These are phyloP conservation scores for Hippophae gyantsensis DNA, from an alignment of 306 rosid species.

Conservation along the genomic window DNA sequence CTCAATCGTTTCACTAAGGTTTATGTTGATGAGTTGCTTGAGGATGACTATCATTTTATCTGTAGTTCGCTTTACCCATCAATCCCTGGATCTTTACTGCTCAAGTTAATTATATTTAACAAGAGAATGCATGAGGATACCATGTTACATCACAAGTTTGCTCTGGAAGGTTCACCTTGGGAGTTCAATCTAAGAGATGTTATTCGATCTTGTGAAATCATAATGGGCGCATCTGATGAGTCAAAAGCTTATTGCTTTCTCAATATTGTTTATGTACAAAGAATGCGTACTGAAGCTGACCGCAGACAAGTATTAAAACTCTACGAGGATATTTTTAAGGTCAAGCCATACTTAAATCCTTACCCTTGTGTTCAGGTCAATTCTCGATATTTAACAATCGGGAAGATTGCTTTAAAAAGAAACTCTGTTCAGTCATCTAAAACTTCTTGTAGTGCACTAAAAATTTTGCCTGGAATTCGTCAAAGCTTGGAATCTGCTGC, in stretches of 20 bases:
- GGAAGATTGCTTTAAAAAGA: conserved; percentile 52
- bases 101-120: conserved; percentile 60
- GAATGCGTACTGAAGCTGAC: conserved; percentile 82
- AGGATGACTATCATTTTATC: conserved; percentile 68
- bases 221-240: conserved; percentile 44
- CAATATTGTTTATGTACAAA: conserved; percentile 68
- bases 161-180: conserved; percentile 89
- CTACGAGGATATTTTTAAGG: conserved; percentile 55
- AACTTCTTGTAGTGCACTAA: conserved; percentile 33
- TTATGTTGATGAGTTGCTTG: conserved; percentile 75
- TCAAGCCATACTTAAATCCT: conserved; percentile 53
- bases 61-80: conserved; percentile 62
- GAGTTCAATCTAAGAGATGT: conserved; percentile 95
- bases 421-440: conserved; percentile 30
- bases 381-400: conserved; percentile 44
- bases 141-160: conserved; percentile 60
- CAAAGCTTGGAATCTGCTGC: conserved; percentile 83
- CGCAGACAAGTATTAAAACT: conserved; percentile 62
- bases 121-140: conserved; percentile 70
- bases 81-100: conserved; percentile 42
- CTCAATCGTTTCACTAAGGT: conserved; percentile 95
- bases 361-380: conserved; percentile 61
- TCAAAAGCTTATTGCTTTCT: conserved; percentile 50
- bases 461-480: conserved; percentile 58
- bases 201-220: conserved; percentile 79